Evolutionary conservation across 2,329 filamentous ascomycete species (phyloP).

Genomic region (Monosporascus sp.): DNA sequence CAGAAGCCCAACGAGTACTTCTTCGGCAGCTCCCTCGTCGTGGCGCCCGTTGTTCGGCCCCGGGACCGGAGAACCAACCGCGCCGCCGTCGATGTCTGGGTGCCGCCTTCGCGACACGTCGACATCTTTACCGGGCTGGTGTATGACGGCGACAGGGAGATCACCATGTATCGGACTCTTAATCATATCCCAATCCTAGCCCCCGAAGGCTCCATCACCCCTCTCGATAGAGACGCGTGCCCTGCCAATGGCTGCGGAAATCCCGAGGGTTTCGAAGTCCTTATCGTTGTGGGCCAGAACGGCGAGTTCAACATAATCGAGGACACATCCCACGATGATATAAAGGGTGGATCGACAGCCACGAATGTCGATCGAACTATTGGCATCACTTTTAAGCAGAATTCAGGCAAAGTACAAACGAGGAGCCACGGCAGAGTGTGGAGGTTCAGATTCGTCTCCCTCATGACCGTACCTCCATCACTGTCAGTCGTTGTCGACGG

Average conservation of each 20-base stretch:
- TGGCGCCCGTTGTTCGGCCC: slow-evolving; percentile 50
- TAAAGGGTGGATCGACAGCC: neutral
- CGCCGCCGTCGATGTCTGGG: slow-evolving; percentile 47
- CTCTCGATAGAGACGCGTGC: slow-evolving; percentile 39
- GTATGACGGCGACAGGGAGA: slow-evolving; percentile 50
- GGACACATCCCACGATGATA: slow-evolving; percentile 21
- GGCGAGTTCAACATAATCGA: slow-evolving; percentile 45
- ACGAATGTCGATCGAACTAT: neutral
- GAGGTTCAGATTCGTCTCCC: slow-evolving; percentile 4
- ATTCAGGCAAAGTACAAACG: neutral
- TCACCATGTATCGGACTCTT: slow-evolving; percentile 46
- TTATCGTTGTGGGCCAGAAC: slow-evolving; percentile 42
- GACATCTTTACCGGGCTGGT: slow-evolving; percentile 54
- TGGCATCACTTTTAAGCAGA: neutral
- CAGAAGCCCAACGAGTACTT: slow-evolving; percentile 50
- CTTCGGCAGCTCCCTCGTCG: slow-evolving; percentile 52
- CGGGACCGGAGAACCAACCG: slow-evolving; percentile 40
- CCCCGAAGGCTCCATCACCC: slow-evolving; percentile 51
- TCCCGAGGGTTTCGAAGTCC: slow-evolving; percentile 41
- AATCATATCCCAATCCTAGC: slow-evolving; percentile 47
- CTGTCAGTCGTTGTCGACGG: neutral
- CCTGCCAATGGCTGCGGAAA: slow-evolving; percentile 43
- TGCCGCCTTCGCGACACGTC: slow-evolving; percentile 48
- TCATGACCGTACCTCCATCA: neutral
- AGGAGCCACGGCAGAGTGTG: neutral